phyloP scores from a whole-genome alignment of 352 stramenopile species.

The Phytophthora hibernalis region DNA sequence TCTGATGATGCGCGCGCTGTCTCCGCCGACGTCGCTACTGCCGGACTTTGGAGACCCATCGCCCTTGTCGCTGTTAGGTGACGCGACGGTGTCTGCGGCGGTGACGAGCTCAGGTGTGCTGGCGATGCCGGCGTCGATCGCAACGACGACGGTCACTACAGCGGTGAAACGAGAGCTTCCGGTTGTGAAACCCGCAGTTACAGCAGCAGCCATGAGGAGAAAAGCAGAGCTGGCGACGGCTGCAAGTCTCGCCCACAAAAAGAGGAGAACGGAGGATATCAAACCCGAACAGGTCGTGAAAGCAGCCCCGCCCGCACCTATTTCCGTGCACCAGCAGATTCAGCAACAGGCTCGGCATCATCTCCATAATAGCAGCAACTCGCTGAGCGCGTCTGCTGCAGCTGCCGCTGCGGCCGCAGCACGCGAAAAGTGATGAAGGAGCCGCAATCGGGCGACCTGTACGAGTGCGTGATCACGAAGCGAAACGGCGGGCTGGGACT shows the following conservation, averaged over 20 bases:
- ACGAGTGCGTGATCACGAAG: constrained; percentile 88
- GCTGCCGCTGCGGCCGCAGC: constrained; percentile 46
- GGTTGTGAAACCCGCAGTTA: constrained; percentile 29
- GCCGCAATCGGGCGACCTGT: constrained; percentile 79
- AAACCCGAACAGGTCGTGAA: constrained; percentile 41
- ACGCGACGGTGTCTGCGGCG: constrained; percentile 21
- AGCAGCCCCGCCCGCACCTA: constrained; percentile 16
- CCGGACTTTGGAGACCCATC: constrained; percentile 62
- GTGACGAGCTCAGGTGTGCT: constrained; percentile 14
- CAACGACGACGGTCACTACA: constrained; percentile 32
- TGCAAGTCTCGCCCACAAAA: constrained; percentile 28
- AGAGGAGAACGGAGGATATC: constrained; percentile 67
- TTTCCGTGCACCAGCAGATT: constrained; percentile 31
- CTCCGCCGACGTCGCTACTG: constrained; percentile 70
- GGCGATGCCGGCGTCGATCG: constrained; percentile 12
- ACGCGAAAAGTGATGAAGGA: constrained; percentile 86
- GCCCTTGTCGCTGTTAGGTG: constrained; percentile 46
- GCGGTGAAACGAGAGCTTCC: constrained; percentile 39
- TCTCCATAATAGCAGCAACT: constrained; percentile 38
- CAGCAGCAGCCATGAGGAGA: constrained; percentile 27
- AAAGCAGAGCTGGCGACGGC: constrained; percentile 33
- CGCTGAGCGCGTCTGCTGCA: constrained; percentile 24
- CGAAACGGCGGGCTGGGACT: constrained; percentile 76
- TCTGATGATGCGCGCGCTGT: constrained; percentile 80
- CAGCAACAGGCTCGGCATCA: constrained; percentile 36